Evolutionary conservation across 2,329 filamentous ascomycete genomes (phyloP), one percentile per base, ranked within the genome.

Genomic region (Fusarium scirpi): DNA sequence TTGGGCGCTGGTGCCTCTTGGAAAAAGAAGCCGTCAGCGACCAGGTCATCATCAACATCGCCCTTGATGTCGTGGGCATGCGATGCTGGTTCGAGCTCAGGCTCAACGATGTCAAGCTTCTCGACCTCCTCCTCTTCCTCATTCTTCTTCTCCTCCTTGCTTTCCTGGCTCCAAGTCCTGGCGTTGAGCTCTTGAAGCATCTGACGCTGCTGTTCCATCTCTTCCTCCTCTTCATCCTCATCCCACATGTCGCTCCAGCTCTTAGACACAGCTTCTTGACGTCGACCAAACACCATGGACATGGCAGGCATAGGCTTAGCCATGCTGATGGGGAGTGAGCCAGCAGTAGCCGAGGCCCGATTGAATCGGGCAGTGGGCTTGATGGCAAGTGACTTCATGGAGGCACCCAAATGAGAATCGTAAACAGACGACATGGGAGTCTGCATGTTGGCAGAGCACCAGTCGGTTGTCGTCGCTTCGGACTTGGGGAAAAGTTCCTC

Each of bases 221-320:
- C 89, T 74, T 91, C 87, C 68, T 92, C 90, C 70, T 92, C 94
- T 47, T 85, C 84, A 57, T 98, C 95, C 80, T 98, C 95, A 63
- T 98, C 95, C 91, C 94, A 98, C 80, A 98, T 90, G 80, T 99
- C 96, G 77, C 94, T 97, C 96, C 96, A 99, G 85, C 96, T 98
- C 91, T 98, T 98, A 60, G 96, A 97, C 49, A 97, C 93, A 49
- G 87, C 85, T 47, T 95, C 92, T 68, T 89, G 88, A 78, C 92
- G 90, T 76, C 90, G 90, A 54, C 92, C 93, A 78, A 97, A 95
- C 53, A 95, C 89, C 77, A 91, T 88, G 7, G 92, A 90, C 86
- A 95, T 91, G 66, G 92, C 90, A 57, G 91, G 87, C 68, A 89
- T 85, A 1, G 93, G 91, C 77, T 96, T 90, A 16, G 92, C 92